Conservation (phyloP, 164 flowering plant genomes). For the Aristolochia contorta region DNA sequence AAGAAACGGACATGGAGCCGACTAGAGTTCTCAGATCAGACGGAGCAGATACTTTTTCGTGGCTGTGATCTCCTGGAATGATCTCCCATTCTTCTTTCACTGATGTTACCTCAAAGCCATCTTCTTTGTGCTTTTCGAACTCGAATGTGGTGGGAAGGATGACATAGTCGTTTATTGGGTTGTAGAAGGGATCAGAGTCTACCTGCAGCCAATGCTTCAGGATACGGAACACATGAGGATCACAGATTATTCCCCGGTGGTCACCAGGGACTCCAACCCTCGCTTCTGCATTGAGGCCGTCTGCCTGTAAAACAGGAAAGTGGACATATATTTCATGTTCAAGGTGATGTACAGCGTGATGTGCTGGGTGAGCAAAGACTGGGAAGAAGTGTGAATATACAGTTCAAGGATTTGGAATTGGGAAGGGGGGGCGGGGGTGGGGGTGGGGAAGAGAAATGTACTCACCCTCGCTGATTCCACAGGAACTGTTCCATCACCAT, state of each 20-base stretch:
- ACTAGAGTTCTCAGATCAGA: slow-evolving; percentile 19
- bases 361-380: no score
- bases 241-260: slow-evolving; percentile 85
- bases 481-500: slow-evolving; percentile 99
- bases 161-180: slow-evolving; percentile 88
- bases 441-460: no score
- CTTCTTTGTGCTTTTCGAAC: slow-evolving; percentile 44
- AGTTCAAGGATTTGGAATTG: no score
- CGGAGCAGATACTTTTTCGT: slow-evolving; percentile 5
- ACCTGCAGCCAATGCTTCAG: slow-evolving; percentile 87
- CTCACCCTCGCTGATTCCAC: slow-evolving; percentile 87
- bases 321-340: background rate
- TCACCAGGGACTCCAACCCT: slow-evolving; percentile 95
- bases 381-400: background rate
- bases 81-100: slow-evolving; percentile 91
- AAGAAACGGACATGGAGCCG: slow-evolving; percentile 46
- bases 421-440: no score
- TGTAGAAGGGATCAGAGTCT: slow-evolving; percentile 88
- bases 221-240: slow-evolving; percentile 77
- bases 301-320: slow-evolving; percentile 43
- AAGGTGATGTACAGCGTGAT: background rate
- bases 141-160: slow-evolving; percentile 80
- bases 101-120: slow-evolving; percentile 39
- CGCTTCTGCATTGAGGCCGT: slow-evolving; percentile 87
- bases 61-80: slow-evolving; percentile 17